Percentiles rank a stretch among this genome's conserved stretches.
These are phyloP conservation scores for Botrytis fabae DNA, from an alignment of 2,329 filamentous ascomycete genomes.

Conservation along the genomic window DNA sequence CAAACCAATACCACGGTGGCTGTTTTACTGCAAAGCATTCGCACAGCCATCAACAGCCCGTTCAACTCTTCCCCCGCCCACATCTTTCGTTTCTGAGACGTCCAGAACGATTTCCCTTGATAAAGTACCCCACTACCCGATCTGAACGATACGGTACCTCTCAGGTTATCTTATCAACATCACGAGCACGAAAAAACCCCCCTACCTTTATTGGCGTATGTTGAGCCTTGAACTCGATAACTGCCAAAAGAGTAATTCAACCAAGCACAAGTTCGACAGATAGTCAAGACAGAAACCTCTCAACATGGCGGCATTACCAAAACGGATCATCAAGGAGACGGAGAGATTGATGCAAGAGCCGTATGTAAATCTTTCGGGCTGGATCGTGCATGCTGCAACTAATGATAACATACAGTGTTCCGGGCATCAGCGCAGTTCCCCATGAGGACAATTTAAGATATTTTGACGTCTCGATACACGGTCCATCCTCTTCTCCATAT, in stretches of 20 bases:
- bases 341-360: conserved; percentile 96
- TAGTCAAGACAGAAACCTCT: neutral
- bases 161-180: conserved; percentile 21
- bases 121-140: conserved; percentile 12
- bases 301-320: conserved; percentile 78
- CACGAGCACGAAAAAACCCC: conserved; percentile 1
- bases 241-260: neutral
- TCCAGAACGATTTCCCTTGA: neutral
- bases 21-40: neutral
- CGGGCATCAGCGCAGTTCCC: conserved; percentile 91
- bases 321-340: conserved; percentile 98
- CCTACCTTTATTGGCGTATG: neutral
- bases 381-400: conserved; percentile 22
- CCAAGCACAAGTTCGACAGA: neutral
- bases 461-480: conserved; percentile 96
- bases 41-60: neutral
- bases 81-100: neutral
- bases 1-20: neutral
- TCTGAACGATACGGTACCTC: conserved; percentile 14
- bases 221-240: conserved; percentile 13
- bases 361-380: conserved; percentile 40
- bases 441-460: conserved; percentile 98
- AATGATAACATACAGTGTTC: conserved; percentile 61
- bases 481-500: conserved; percentile 88
- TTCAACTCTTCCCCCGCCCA: neutral